Conservation (phyloP, 2,329 filamentous ascomycete genomes). For the Colletotrichum sp. region DNA sequence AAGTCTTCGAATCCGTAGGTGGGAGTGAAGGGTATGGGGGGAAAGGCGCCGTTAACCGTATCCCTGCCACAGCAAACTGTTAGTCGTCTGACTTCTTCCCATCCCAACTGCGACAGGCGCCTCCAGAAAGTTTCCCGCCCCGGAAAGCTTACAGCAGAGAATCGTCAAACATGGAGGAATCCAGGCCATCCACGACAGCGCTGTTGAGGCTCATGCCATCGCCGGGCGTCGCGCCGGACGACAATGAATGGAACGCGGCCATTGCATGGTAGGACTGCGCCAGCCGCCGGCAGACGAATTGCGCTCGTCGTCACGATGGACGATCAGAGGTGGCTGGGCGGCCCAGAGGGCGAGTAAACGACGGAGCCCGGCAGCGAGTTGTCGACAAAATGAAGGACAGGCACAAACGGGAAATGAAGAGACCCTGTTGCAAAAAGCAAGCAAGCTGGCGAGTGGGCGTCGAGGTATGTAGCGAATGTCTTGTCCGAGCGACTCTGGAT, state of each 20-base stretch:
- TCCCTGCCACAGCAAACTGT: slow-evolving; percentile 34
- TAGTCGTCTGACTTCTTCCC: slow-evolving; percentile 15
- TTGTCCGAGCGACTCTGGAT: slow-evolving; percentile 1
- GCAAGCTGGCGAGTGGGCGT: neutral
- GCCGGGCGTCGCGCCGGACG: slow-evolving; percentile 46
- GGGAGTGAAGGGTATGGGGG: slow-evolving; percentile 58
- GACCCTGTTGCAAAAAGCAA: neutral
- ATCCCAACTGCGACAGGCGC: neutral
- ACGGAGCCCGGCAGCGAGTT: neutral
- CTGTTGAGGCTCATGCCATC: slow-evolving; percentile 53
- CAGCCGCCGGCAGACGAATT: slow-evolving; percentile 23
- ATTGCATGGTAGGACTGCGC: slow-evolving; percentile 52
- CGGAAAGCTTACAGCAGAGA: slow-evolving; percentile 54
- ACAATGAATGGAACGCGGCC: slow-evolving; percentile 63
- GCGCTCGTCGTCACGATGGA: neutral
- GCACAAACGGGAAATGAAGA: neutral
- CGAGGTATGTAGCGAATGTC: slow-evolving; percentile 4
- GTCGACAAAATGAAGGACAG: neutral
- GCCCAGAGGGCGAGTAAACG: neutral
- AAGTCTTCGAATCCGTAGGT: slow-evolving; percentile 67
- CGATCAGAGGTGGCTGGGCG: neutral
- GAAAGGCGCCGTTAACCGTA: slow-evolving; percentile 46
- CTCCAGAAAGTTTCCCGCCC: neutral
- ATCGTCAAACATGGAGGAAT: slow-evolving; percentile 59
- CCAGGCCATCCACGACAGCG: slow-evolving; percentile 55